A percentile compares a stretch with the other conserved stretches of the same genome.
phyloP scores from a whole-genome alignment of 164 flowering plant genomes.

The Aristolochia californica region DNA sequence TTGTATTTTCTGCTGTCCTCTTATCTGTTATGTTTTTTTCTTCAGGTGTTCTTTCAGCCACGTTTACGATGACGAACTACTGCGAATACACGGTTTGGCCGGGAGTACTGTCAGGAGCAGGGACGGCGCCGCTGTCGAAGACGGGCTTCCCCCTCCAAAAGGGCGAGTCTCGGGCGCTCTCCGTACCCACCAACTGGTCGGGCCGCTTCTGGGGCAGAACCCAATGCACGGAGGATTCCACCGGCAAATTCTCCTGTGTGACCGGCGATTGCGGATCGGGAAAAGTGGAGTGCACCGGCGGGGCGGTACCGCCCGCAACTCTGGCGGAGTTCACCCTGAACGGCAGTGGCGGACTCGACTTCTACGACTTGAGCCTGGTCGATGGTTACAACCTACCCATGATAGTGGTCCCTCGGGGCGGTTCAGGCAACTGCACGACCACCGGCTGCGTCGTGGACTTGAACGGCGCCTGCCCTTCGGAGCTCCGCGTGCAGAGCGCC shows the following conservation, averaged over 20 bases:
- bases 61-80: constrained; percentile 54
- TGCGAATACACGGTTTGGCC: constrained; percentile 82
- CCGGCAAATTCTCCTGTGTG: constrained; percentile 58
- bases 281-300: constrained; percentile 63
- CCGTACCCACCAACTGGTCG: constrained; percentile 60
- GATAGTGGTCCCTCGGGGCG: constrained; percentile 51
- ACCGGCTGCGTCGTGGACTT: constrained; percentile 69
- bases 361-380: constrained; percentile 84
- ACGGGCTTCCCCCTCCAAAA: constrained; percentile 63
- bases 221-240: constrained; percentile 40
- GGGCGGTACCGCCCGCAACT: constrained; percentile 77
- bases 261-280: constrained; percentile 93
- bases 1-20: not conserved
- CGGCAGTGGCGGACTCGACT: constrained; percentile 59
- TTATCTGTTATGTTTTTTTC: not conserved
- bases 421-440: constrained; percentile 45
- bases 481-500: constrained; percentile 29
- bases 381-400: constrained; percentile 80
- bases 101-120: constrained; percentile 65
- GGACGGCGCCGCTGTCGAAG: constrained; percentile 40
- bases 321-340: constrained; percentile 81
- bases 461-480: constrained; percentile 61
- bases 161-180: constrained; percentile 33
- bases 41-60: constrained; percentile 33
- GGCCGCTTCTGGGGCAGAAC: constrained; percentile 95